phyloP scores from a whole-genome alignment of 2,329 filamentous ascomycete genomes.

The Apiospora pterosperma region DNA sequence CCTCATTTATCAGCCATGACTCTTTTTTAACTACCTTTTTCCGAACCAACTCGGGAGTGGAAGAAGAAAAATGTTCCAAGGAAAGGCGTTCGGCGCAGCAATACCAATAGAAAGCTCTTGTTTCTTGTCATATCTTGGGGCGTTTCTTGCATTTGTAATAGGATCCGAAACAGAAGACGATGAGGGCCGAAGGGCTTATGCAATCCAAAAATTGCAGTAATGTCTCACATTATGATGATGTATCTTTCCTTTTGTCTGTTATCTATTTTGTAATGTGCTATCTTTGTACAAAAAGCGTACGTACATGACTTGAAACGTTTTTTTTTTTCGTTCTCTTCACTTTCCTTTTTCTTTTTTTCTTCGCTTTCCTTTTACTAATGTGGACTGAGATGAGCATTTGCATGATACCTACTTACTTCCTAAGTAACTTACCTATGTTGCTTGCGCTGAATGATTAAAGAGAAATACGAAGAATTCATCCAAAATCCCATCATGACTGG shows the following conservation, averaged over 20 bases:
- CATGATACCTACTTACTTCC: slow-evolving; percentile 3
- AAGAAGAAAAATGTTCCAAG: neutral
- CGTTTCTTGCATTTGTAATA: too few species aligned
- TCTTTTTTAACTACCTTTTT: neutral
- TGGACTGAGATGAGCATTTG: neutral
- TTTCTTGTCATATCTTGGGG: neutral
- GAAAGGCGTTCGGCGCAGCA: neutral
- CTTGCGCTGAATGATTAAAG: too few species aligned
- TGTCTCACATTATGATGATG: neutral
- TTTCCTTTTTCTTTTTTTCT: neutral
- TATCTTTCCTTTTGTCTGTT: neutral
- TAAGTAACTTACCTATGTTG: too few species aligned
- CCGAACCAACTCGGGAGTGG: neutral
- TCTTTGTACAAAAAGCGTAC: neutral
- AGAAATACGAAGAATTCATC: too few species aligned
- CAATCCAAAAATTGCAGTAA: neutral
- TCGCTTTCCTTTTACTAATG: neutral
- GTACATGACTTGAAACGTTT: neutral
- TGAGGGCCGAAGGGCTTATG: neutral
- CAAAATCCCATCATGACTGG: too few species aligned
- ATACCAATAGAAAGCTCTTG: neutral
- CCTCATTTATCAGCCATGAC: neutral
- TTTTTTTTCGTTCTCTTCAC: neutral
- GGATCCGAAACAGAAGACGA: neutral
- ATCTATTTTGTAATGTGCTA: neutral